Evolutionary conservation across 1,139 yeast species (phyloP).

Genomic region (Insectozyma bohioensis): DNA sequence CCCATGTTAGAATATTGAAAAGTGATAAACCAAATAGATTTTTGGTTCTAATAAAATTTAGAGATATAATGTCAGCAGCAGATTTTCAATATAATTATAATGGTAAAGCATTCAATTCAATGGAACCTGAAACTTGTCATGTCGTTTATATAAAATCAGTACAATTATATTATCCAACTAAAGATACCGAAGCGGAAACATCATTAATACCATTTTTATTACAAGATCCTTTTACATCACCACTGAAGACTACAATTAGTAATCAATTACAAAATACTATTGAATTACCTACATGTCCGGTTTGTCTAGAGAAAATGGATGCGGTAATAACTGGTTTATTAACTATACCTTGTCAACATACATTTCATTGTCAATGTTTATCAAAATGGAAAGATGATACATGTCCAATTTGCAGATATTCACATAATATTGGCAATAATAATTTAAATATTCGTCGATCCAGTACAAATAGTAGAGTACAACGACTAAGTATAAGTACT

Average conservation of each 20-base stretch:
- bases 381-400: slow-evolving; percentile 89
- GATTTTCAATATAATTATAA: slow-evolving; percentile 65
- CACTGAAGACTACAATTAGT: slow-evolving; percentile 3
- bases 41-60: slow-evolving; percentile 76
- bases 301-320: slow-evolving; percentile 89
- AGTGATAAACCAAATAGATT: slow-evolving; percentile 70
- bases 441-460: slow-evolving; percentile 20
- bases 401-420: slow-evolving; percentile 89
- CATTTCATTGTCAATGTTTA: slow-evolving; percentile 87
- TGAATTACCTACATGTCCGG: slow-evolving; percentile 92
- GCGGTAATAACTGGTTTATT: slow-evolving; percentile 75
- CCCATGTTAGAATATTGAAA: slow-evolving; percentile 73
- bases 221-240: slow-evolving; percentile 68
- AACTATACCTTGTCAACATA: slow-evolving; percentile 91
- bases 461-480: slow-evolving; percentile 2
- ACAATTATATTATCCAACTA: slow-evolving; percentile 20
- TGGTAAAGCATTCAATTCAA: slow-evolving; percentile 76
- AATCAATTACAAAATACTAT: slow-evolving; percentile 17
- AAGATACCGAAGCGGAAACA: slow-evolving; percentile 21
- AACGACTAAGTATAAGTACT: slow-evolving; percentile 5
- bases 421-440: slow-evolving; percentile 44
- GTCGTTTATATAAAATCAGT: slow-evolving; percentile 70
- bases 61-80: slow-evolving; percentile 53
- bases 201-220: slow-evolving; percentile 62
- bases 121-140: slow-evolving; percentile 89